Evolutionary conservation across 106 monocot species (phyloP).

Genomic region (Apostasia shenzhenica): DNA sequence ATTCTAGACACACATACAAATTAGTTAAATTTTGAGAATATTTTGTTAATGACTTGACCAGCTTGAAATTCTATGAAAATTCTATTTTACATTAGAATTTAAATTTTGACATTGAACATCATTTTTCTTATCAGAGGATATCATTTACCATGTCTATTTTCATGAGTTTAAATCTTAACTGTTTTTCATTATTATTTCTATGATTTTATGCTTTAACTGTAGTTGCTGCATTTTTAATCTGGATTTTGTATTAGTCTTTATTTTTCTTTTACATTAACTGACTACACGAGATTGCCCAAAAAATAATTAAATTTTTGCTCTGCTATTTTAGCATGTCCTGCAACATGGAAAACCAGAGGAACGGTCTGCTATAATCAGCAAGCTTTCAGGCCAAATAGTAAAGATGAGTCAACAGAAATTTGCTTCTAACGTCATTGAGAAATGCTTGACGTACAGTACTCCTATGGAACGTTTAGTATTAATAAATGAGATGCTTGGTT

Average conservation of each 20-base stretch:
- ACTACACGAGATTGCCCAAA: background rate
- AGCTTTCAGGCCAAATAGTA: slow-evolving; percentile 21
- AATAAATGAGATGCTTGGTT: slow-evolving; percentile 30
- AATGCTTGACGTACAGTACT: slow-evolving; percentile 21
- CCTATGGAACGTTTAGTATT: slow-evolving; percentile 18
- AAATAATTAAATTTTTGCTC: background rate
- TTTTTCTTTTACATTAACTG: background rate
- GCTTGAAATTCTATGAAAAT: too few relatives aligned
- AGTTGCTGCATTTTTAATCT: background rate
- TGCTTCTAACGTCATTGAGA: slow-evolving; percentile 23
- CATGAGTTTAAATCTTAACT: too few relatives aligned
- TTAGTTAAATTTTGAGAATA: too few relatives aligned
- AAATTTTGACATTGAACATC: background rate
- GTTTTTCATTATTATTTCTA: too few relatives aligned
- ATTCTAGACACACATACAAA: too few relatives aligned
- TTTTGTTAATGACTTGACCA: too few relatives aligned
- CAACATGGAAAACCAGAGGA: slow-evolving; percentile 28
- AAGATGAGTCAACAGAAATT: slow-evolving; percentile 27
- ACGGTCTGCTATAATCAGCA: slow-evolving; percentile 21
- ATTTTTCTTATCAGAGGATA: background rate
- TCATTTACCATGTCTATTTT: too few relatives aligned
- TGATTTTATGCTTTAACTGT: background rate
- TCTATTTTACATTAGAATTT: too few relatives aligned
- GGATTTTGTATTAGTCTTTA: background rate
- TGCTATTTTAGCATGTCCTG: slow-evolving; percentile 20